Base-by-base conservation (phyloP, 495 filamentous ascomycete genomes). In the Tuber melanosporum region DNA sequence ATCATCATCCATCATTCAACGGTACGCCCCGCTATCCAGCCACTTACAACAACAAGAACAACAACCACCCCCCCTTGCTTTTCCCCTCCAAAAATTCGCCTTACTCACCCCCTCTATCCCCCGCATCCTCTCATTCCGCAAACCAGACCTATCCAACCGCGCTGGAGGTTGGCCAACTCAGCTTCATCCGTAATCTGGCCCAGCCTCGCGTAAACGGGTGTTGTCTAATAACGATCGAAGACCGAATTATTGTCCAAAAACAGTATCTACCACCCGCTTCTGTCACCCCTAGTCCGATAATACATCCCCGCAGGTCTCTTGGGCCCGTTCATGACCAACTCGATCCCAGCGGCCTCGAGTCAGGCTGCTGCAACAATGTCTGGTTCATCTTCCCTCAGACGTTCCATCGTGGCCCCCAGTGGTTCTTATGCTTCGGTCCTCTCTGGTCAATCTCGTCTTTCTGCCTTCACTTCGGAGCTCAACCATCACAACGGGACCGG, bases 391-490 rank as follows among this genome's bases (percentile, higher is more conserved):
- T 83, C 80, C 45, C 70, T 79, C 20, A 81, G 86, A 76, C 79
- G 86, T 52, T 83, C 84, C 26, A 73, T 77, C 62, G 74, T 83
- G 62, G 74, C 81, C 26, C 78, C 82, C 32, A 49, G 73, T 62
- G 78, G 82, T 43, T 96, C 94, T 46, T 96, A 97, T 87, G 93
- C 94, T 71, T 93, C 93, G 73, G 92, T 94, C 72, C 89, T 92
- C 73, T 91, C 93, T 46, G 92, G 92, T 74, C 90, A 81, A 87
- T 88, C 77, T 80, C 84, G 80, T 75, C 80, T 77, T 47, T 81
- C 77, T 79, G 86, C 88, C 78, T 82, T 83, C 80, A 77, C 79
- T 75, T 84, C 84, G 66, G 85, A 86, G 72, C 73, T 83, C 45
- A 79, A 74, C 74, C 57, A 66, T 66, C 85, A 85, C 79, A 86